Conservation (phyloP, 352 stramenopile genomes). For the Globisporangium nodosum region DNA sequence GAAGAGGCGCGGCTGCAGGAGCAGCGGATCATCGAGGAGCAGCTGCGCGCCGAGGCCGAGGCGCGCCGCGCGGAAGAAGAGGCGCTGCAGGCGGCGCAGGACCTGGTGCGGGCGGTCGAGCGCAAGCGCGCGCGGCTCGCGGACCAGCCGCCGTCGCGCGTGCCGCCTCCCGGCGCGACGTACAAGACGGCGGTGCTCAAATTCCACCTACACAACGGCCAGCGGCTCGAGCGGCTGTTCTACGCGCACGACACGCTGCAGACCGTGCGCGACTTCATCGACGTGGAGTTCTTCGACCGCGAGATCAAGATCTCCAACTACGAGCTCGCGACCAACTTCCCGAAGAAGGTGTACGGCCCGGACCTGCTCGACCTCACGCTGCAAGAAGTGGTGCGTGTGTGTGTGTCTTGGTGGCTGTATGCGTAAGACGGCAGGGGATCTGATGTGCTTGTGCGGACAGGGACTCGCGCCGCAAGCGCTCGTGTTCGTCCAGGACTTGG, state of each 20-base stretch:
- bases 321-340: constrained; percentile 83
- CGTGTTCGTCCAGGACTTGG: constrained; percentile 78
- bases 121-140: constrained; percentile 46
- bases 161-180: constrained; percentile 34
- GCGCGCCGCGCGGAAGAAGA: constrained; percentile 18
- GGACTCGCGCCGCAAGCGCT: constrained; percentile 67
- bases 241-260: constrained; percentile 76
- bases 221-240: constrained; percentile 71
- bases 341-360: constrained; percentile 63
- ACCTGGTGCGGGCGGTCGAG: constrained; percentile 39
- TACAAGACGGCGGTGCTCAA: constrained; percentile 76
- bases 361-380: constrained; percentile 61
- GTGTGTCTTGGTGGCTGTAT: neutral
- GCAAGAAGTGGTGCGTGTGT: constrained; percentile 49
- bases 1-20: constrained; percentile 43
- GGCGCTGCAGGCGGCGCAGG: constrained; percentile 23
- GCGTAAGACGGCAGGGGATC: neutral
- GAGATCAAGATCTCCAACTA: constrained; percentile 73
- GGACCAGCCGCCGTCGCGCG: constrained; percentile 37
- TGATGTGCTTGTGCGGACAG: constrained; percentile 17
- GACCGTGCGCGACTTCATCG: constrained; percentile 73
- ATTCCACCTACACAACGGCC: constrained; percentile 80
- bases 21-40: constrained; percentile 32
- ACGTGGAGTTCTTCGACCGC: constrained; percentile 78
- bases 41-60: constrained; percentile 9